Conservation (phyloP, 192 early-diverging fungal species). For the Gamsiella multidivaricata region DNA sequence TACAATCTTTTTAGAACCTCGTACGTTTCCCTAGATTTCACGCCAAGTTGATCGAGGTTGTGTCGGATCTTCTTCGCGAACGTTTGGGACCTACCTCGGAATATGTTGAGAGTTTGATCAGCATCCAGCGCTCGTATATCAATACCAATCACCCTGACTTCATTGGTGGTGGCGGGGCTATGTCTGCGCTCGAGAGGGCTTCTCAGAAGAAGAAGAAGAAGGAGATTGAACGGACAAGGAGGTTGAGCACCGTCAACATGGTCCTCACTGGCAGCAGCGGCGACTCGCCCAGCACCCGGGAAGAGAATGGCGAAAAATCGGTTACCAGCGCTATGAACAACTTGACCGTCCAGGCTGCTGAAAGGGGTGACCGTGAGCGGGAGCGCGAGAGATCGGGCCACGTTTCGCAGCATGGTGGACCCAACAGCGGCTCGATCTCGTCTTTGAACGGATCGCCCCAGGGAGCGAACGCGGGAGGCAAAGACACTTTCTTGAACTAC, state of each 20-base stretch:
- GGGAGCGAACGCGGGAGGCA: conserved; percentile 34
- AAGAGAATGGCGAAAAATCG: conserved; percentile 31
- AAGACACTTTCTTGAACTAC: conserved; percentile 63
- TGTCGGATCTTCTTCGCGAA: conserved; percentile 82
- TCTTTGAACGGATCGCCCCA: conserved; percentile 31
- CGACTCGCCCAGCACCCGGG: conserved; percentile 12
- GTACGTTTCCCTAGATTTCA: conserved; percentile 81
- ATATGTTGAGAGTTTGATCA: conserved; percentile 84
- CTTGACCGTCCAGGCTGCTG: conserved; percentile 50
- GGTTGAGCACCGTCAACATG: conserved; percentile 36
- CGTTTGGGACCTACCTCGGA: conserved; percentile 74
- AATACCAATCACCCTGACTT: conserved; percentile 91
- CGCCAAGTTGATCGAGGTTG: conserved; percentile 77
- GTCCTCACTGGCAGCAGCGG: conserved; percentile 17
- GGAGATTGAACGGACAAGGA: conserved; percentile 51
- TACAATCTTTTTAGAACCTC: conserved; percentile 71
- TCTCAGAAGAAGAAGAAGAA: conserved; percentile 73
- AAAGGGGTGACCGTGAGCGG: conserved; percentile 53
- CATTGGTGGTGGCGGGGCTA: conserved; percentile 81
- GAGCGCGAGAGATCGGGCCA: conserved; percentile 45
- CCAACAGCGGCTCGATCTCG: conserved; percentile 34
- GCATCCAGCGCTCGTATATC: conserved; percentile 85
- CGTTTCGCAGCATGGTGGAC: conserved; percentile 17
- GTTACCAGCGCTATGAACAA: conserved; percentile 29
- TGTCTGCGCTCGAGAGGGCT: conserved; percentile 74